Evolutionary conservation across 2,329 filamentous ascomycete genomes (phyloP).

Genomic region (Alternaria novae-zelandiae): DNA sequence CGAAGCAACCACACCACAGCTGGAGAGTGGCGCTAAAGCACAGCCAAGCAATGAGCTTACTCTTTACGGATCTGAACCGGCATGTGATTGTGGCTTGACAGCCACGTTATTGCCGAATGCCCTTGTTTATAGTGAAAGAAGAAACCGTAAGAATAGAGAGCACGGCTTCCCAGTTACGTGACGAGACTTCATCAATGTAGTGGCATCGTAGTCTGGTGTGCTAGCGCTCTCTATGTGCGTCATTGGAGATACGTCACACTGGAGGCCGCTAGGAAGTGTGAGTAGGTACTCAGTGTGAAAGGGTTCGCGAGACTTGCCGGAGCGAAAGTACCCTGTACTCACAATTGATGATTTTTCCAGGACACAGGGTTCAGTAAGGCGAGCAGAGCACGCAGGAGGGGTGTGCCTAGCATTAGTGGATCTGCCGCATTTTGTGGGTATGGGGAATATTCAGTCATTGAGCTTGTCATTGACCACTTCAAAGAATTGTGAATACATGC

Average conservation of each 20-base stretch:
- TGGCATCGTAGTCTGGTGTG: background rate
- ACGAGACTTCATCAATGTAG: background rate
- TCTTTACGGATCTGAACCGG: background rate
- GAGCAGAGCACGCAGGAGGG: background rate
- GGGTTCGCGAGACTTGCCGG: background rate
- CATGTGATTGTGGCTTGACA: background rate
- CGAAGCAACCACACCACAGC: background rate
- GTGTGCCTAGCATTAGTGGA: background rate
- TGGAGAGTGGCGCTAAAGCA: background rate
- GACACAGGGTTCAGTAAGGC: background rate
- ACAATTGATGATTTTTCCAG: background rate
- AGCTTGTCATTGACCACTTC: background rate
- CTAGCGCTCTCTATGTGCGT: background rate
- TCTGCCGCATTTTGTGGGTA: background rate
- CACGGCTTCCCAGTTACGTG: background rate
- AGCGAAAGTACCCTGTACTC: background rate
- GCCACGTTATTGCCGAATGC: background rate
- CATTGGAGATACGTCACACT: background rate
- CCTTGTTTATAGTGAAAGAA: background rate
- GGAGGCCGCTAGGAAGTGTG: background rate
- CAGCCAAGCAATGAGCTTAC: background rate
- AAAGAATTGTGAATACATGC: background rate
- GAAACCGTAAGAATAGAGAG: background rate
- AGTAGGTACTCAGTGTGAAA: background rate
- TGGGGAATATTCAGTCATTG: background rate